Conservation (phyloP, 2,329 filamentous ascomycete genomes). For the Tricladium varicosporioides region DNA sequence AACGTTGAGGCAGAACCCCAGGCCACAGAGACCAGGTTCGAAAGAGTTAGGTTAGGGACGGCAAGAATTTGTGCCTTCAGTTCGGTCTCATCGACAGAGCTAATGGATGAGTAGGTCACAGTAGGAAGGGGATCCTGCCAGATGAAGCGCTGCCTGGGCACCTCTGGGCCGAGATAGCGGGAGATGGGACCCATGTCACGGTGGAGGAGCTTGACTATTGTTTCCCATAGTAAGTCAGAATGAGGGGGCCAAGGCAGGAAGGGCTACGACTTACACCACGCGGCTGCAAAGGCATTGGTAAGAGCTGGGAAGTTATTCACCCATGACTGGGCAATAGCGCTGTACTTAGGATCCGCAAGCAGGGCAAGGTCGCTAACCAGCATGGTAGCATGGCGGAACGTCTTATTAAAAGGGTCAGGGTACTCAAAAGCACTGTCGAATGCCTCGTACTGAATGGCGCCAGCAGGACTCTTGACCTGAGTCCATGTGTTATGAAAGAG, state of each 20-base stretch:
- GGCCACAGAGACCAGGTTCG: constrained; percentile 63
- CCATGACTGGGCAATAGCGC: constrained; percentile 67
- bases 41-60: constrained; percentile 56
- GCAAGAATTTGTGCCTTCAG: constrained; percentile 69
- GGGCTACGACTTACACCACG: too few species aligned
- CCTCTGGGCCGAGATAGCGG: constrained; percentile 56
- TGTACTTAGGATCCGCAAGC: too few species aligned
- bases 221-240: too few species aligned
- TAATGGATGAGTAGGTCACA: constrained; percentile 43
- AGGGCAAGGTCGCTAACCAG: constrained; percentile 73
- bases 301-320: constrained; percentile 74
- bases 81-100: constrained; percentile 43
- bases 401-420: constrained; percentile 67
- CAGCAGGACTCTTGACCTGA: constrained; percentile 70
- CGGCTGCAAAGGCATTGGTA: constrained; percentile 65
- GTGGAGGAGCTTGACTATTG: constrained; percentile 58
- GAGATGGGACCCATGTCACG: constrained; percentile 57
- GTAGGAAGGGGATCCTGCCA: constrained; percentile 58
- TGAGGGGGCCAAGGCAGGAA: too few species aligned
- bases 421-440: constrained; percentile 66
- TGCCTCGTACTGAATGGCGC: constrained; percentile 75
- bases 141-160: constrained; percentile 51
- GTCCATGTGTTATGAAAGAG: constrained; percentile 80
- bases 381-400: too few species aligned
- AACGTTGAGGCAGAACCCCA: constrained; percentile 72